Evolutionary conservation across 2,329 filamentous ascomycete species (phyloP).

Genomic region (Cladosporium phlei): DNA sequence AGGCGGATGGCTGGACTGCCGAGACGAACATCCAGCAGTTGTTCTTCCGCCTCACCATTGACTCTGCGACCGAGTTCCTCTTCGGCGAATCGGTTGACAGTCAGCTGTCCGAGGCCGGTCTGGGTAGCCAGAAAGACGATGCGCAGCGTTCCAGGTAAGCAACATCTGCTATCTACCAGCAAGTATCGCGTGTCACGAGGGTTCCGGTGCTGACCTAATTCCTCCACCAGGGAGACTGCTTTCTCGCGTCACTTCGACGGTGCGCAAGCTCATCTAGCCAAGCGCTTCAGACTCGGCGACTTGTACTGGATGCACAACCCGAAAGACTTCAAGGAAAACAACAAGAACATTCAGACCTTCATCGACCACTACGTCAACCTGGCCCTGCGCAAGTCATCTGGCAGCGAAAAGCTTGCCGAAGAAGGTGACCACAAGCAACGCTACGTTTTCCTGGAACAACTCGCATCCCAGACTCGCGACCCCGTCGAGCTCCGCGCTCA

Average conservation of each 20-base stretch:
- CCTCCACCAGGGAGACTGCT: slow-evolving; percentile 25
- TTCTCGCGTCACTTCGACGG: slow-evolving; percentile 43
- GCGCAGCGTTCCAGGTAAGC: slow-evolving; percentile 13
- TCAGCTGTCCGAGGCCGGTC: slow-evolving; percentile 32
- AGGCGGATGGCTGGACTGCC: slow-evolving; percentile 28
- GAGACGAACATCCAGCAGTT: slow-evolving; percentile 33
- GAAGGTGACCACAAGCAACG: slow-evolving; percentile 31
- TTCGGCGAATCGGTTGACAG: slow-evolving; percentile 41
- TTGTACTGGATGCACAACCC: slow-evolving; percentile 35
- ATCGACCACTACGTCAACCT: slow-evolving; percentile 44
- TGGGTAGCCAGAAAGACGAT: slow-evolving; percentile 17
- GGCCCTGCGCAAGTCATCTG: slow-evolving; percentile 34
- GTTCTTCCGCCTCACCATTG: slow-evolving; percentile 48
- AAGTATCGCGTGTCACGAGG: no score
- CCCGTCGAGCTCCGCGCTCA: slow-evolving; percentile 41
- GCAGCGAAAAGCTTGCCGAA: slow-evolving; percentile 20
- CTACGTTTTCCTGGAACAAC: slow-evolving; percentile 45
- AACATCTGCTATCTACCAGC: slow-evolving; percentile 8
- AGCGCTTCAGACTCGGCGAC: slow-evolving; percentile 34
- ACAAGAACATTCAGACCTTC: slow-evolving; percentile 40
- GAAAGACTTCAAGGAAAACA: slow-evolving; percentile 36
- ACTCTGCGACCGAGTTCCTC: slow-evolving; percentile 47
- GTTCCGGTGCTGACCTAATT: slow-evolving; percentile 23
- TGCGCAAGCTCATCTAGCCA: slow-evolving; percentile 36
- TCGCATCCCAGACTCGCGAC: slow-evolving; percentile 44